These are phyloP conservation scores for Dryas alaskensis DNA, from an alignment of 306 rosid genomes.

Conservation along the genomic window DNA sequence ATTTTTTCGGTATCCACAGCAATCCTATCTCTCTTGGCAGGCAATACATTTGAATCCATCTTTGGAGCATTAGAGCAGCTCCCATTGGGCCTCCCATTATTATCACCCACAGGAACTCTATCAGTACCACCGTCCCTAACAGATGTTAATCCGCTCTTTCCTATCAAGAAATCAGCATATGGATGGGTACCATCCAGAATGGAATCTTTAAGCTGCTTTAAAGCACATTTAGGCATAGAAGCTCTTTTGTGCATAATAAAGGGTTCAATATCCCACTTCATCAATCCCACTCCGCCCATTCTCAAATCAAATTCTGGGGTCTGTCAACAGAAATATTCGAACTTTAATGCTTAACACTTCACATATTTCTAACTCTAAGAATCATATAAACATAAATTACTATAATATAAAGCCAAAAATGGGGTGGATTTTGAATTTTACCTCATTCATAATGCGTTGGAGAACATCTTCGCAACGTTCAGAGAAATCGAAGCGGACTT, in stretches of 20 bases:
- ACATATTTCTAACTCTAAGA: not conserved
- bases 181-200: slow-evolving; percentile 60
- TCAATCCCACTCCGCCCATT: slow-evolving; percentile 35
- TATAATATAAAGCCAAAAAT: not conserved
- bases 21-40: slow-evolving; percentile 40
- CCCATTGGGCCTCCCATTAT: slow-evolving; percentile 22
- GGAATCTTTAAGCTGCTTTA: slow-evolving; percentile 64
- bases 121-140: slow-evolving; percentile 16
- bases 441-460: slow-evolving; percentile 43
- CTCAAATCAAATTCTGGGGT: slow-evolving; percentile 33
- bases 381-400: not conserved
- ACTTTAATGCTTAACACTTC: slow-evolving; percentile 17
- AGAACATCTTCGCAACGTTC: slow-evolving; percentile 49
- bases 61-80: slow-evolving; percentile 26
- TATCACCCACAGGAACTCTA: slow-evolving; percentile 20
- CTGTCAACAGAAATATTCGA: slow-evolving; percentile 29
- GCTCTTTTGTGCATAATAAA: slow-evolving; percentile 52
- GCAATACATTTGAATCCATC: slow-evolving; percentile 18
- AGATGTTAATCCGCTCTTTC: slow-evolving; percentile 42
- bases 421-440: slow-evolving; percentile 13
- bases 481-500: slow-evolving; percentile 44
- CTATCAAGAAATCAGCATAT: slow-evolving; percentile 44
- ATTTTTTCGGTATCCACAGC: slow-evolving; percentile 22
- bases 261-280: slow-evolving; percentile 41
- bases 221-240: slow-evolving; percentile 37